Base-by-base conservation (phyloP, 805 yeast genomes). In the Candida qinlingensis region DNA sequence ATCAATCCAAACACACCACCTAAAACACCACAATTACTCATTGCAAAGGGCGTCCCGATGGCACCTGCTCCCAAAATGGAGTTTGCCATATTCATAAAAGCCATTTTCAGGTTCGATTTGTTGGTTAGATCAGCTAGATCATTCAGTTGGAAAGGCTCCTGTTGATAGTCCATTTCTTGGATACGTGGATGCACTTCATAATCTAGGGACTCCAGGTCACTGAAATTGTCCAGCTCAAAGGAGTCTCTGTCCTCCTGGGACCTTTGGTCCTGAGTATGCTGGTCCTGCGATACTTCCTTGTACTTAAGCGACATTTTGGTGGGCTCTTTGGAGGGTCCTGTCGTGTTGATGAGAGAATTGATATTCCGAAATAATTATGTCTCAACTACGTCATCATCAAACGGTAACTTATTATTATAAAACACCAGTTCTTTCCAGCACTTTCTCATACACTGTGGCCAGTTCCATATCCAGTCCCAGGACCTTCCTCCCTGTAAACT, bases 21-120 rank as follows among this genome's bases (percentile, higher is more conserved):
- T 0, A 83, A 49, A 4, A 92, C 64, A 0, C 98, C 98, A 19
- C 87, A 76, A 58, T 90, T 87, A 41, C 76, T 72, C 59, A 91
- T 80, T 0, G 97, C 97, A 54, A 83, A 85, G 2, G 98, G 96
- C 54, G 90, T 95, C 2, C 97, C 96, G 33, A 92, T 88, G 46
- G 92, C 87, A 7, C 98, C 98, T 0, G 98, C 97, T 0, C 98
- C 98, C 6, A 92, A 73, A 52, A 92, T 92, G 19, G 95, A 85
- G 66, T 91, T 91, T 8, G 97, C 96, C 96, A 91, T 90, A 66
- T 92, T 92, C 95, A 91, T 87, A 61, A 91, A 90, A 5, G 97
- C 97, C 88, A 85, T 85, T 49, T 76, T 78, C 75, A 91, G 74
- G 38, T 74, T 76, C 2, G 87, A 79, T 55, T 78, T 79, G 37